A percentile compares a stretch with the other conserved stretches of the same genome.
Conservation (phyloP, 1,284 basidiomycete genomes). For the Rhodotorula sp. region DNA sequence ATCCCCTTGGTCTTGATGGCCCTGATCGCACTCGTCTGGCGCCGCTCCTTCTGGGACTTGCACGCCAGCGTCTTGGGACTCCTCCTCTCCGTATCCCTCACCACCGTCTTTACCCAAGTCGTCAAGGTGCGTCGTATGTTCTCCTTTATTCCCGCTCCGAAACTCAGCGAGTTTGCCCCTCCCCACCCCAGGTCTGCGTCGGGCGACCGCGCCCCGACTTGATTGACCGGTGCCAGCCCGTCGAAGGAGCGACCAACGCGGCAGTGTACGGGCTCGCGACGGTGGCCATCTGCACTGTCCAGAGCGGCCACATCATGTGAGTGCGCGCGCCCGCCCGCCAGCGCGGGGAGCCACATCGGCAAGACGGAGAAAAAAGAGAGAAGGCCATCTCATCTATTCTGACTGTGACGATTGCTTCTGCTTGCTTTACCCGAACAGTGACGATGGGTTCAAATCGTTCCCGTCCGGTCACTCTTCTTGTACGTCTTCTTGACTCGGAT, state of each 20-base stretch:
- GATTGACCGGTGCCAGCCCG: constrained; percentile 55
- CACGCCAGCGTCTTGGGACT: constrained; percentile 70
- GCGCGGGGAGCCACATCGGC: too few species aligned
- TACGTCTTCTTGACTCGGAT: not conserved
- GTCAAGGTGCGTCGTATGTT: too few species aligned
- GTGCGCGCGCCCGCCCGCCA: constrained; percentile 3
- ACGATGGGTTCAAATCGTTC: constrained; percentile 85
- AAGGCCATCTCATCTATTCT: not conserved
- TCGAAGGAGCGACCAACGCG: constrained; percentile 60
- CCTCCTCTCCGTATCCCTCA: constrained; percentile 63
- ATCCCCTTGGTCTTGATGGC: constrained; percentile 65
- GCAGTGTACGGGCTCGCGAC: constrained; percentile 64
- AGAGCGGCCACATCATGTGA: constrained; percentile 11
- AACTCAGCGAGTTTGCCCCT: constrained; percentile 53
- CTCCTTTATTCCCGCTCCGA: too few species aligned
- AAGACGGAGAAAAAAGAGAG: too few species aligned
- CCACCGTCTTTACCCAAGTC: constrained; percentile 71
- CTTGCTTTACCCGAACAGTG: constrained; percentile 22
- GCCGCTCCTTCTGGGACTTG: constrained; percentile 81
- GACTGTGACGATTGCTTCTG: not conserved
- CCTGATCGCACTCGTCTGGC: constrained; percentile 64
- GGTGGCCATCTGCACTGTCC: constrained; percentile 66
- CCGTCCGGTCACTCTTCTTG: constrained; percentile 77
- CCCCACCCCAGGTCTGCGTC: constrained; percentile 54
- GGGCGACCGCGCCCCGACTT: constrained; percentile 70